Evolutionary conservation across 129 eudicot genomes (phyloP), one percentile per base, ranked within the genome.

Genomic region (Tagetes erecta): DNA sequence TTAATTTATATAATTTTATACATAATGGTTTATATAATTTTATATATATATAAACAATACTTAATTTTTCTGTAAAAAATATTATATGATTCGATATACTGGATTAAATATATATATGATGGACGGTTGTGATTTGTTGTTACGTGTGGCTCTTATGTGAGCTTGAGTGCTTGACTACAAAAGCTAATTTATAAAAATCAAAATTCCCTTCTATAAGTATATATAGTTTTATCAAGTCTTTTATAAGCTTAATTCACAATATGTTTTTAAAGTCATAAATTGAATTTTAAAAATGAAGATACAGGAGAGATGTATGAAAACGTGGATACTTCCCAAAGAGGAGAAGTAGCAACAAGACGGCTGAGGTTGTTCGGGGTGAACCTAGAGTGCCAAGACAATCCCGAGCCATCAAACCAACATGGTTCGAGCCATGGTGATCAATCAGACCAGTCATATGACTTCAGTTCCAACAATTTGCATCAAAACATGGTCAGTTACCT

Each of bases 341-440:
- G 71, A 39, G 63, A 1, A 35, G 70, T 77, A 14, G 49, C 79
- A 10, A 88, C 77, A 81, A 85, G 78, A 77, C 64, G 76, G 47
- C 68, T 87, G 84, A 78, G 93, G 81, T 58, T 87, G 39, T 87
- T 87, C 30, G 93, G 93, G 46, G 93, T 87, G 79, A 87, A 87
- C 79, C 67, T 87, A 42, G 87, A 87, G 71, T 87, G 87, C 71
- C 83, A 76, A 27, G 49, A 78, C 27, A 37, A 70, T 31, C 78
- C 71, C 35, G 76, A 70, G 45, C 81, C 88, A 62, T 51, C 73
- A 10, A 64, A 78, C 33, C 66, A 86, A 3, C 75, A 78, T 64
- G 71, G 71, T 41, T 78, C 71, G 56, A 76, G 83, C 88, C 86
- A 72, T 13, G 81, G 78, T 70, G 84, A 78, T 78, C 79, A 75